phyloP scores from a whole-genome alignment of 306 rosid genomes.

The Prinsepia uniflora region DNA sequence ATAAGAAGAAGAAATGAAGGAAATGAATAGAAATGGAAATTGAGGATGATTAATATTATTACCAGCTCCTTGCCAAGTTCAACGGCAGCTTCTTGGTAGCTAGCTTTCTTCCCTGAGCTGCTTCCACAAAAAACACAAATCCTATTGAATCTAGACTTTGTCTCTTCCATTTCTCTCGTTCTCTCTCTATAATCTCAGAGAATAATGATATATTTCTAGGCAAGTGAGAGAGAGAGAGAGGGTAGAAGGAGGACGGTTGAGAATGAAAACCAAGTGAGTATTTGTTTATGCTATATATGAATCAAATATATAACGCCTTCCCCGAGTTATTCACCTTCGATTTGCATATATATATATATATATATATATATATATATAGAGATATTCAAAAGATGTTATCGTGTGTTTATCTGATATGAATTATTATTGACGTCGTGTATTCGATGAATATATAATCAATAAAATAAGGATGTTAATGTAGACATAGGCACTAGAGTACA shows the following conservation, averaged over 20 bases:
- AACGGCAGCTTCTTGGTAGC: conserved; percentile 91
- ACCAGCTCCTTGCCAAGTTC: conserved; percentile 91
- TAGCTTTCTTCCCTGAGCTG: conserved; percentile 91
- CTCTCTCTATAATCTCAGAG: conserved; percentile 13
- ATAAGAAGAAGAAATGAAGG: no score
- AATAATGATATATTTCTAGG: conserved; percentile 16
- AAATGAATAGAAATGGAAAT: not conserved
- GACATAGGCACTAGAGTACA: not conserved
- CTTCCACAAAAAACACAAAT: conserved; percentile 98
- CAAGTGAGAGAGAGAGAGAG: conserved; percentile 1
- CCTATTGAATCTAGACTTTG: conserved; percentile 75
- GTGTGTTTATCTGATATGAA: no score
- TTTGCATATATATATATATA: not conserved
- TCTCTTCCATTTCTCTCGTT: conserved; percentile 55
- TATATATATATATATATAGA: no score
- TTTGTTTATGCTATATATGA: conserved; percentile 20
- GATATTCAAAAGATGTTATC: no score
- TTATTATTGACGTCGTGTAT: no score
- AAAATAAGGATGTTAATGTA: not conserved
- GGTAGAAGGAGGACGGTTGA: conserved; percentile 24
- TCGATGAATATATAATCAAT: no score
- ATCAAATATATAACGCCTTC: conserved; percentile 6
- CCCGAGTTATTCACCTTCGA: conserved; percentile 18
- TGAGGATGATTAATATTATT: not conserved
- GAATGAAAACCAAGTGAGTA: conserved; percentile 36